Percentiles rank a stretch among this genome's conserved stretches.
These are phyloP conservation scores for Rugosomyces carneus DNA, from an alignment of 1,284 basidiomycete genomes.

Conservation along the genomic window DNA sequence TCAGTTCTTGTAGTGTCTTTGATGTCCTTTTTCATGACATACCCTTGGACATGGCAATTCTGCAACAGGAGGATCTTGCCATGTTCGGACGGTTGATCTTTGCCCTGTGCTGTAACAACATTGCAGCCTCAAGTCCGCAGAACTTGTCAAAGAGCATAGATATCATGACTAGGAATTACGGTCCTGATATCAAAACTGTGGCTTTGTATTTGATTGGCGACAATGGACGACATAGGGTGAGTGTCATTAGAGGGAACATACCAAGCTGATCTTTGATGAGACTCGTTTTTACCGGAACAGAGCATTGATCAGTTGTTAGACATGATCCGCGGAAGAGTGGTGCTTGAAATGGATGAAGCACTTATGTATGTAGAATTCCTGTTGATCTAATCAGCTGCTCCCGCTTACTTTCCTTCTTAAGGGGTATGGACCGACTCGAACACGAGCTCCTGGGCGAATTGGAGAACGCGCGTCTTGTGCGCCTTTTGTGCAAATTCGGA, in stretches of 20 bases:
- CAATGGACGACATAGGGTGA: slow-evolving; percentile 56
- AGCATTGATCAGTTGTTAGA: slow-evolving; percentile 77
- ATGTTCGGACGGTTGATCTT: slow-evolving; percentile 86
- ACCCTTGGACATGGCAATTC: slow-evolving; percentile 48
- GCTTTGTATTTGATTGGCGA: slow-evolving; percentile 77
- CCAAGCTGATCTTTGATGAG: slow-evolving; percentile 1
- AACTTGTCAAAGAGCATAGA: slow-evolving; percentile 78
- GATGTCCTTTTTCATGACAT: slow-evolving; percentile 80
- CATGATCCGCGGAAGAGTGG: slow-evolving; percentile 68
- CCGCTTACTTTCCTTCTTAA: slow-evolving; percentile 23
- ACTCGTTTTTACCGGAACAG: slow-evolving; percentile 30
- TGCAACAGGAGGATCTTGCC: slow-evolving; percentile 86
- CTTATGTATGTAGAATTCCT: slow-evolving; percentile 50
- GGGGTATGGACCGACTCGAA: slow-evolving; percentile 80
- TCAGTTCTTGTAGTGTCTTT: slow-evolving; percentile 78
- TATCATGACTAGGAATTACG: slow-evolving; percentile 69
- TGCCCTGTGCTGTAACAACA: slow-evolving; percentile 69
- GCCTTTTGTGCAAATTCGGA: slow-evolving; percentile 90
- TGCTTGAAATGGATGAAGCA: slow-evolving; percentile 81
- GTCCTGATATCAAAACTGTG: slow-evolving; percentile 76
- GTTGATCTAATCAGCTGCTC: slow-evolving; percentile 6
- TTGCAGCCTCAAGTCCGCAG: slow-evolving; percentile 49
- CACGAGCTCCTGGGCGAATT: slow-evolving; percentile 83
- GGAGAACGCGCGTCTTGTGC: slow-evolving; percentile 94
- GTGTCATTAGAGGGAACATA: slow-evolving; percentile 4